A percentile compares a stretch with the other conserved stretches of the same genome.
phyloP scores from a whole-genome alignment of 345 rosid species.

The Brassica napus region Da-Ae NC_063438.1:14850501-14851000 shows the following conservation, averaged over 20 bases:
- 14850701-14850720: slow-evolving; percentile 94
- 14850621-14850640: neutral
- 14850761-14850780: neutral
- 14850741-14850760: slow-evolving; percentile 48
- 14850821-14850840: neutral
- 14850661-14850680: slow-evolving; percentile 24
- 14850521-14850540: slow-evolving; percentile 81
- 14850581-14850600: neutral
- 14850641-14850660: slow-evolving; percentile 6
- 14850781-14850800: neutral
- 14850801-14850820: neutral
- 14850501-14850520: slow-evolving; percentile 93
- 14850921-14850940: slow-evolving; percentile 74
- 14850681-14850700: slow-evolving; percentile 93
- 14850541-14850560: neutral
- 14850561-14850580: neutral
- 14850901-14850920: slow-evolving; percentile 47
- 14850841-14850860: too few species aligned
- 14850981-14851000: slow-evolving; percentile 64
- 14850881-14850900: slow-evolving; percentile 14
- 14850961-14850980: slow-evolving; percentile 65
- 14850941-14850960: slow-evolving; percentile 67
- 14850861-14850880: too few species aligned
- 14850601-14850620: too few species aligned
- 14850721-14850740: slow-evolving; percentile 91